Evolutionary conservation across 768 basidiomycete genomes (phyloP), one percentile per base, ranked within the genome.

Genomic region (Mrakia frigida): DNA sequence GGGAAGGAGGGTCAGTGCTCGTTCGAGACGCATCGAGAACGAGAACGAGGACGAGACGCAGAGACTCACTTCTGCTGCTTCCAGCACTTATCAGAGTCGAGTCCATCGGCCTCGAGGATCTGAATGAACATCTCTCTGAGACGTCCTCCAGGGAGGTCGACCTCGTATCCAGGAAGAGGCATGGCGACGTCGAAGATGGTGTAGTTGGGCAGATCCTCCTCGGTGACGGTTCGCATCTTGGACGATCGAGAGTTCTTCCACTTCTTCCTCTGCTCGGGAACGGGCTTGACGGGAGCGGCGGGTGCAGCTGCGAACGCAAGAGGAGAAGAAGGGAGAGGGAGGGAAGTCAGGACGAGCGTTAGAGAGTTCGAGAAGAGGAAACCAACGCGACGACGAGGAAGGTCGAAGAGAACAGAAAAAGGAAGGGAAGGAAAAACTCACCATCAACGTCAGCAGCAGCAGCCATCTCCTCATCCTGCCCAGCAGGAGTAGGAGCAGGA

Each of bases 91-190:
- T 93, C 89, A 18, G 92, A 91, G 85, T 98, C 93, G 53, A 99
- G 84, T 1, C 93, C 95, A 84, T 99, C 97, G 80, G 88, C 86
- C 77, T 84, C 86, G 79, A 99, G 86, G 81, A 92, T 94, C 81
- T 91, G 88, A 77, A 86, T 87, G 83, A 96, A 98, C 70, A 89
- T 87, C 80, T 95, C 90, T 35, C 94, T 93, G n/a, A 98, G 88
- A 28, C 85, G 80, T 18, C 94, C 94, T 5, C 90, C 91, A 0
- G 97, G 97, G 82, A 93, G 98, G 46, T 91, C 90, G 28, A 98
- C 93, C 81, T 96, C 93, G 79, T 89, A 93, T 5, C 97, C 97
- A 39, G 97, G 95, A 28, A 98, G 85, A n/a, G 97, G 95, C 90
- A 98, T 93, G 78, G 98, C 88, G 74, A 98, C 92, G 83, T 99